Base-by-base conservation (phyloP, 345 rosid species). In the Angophora floribunda region DNA sequence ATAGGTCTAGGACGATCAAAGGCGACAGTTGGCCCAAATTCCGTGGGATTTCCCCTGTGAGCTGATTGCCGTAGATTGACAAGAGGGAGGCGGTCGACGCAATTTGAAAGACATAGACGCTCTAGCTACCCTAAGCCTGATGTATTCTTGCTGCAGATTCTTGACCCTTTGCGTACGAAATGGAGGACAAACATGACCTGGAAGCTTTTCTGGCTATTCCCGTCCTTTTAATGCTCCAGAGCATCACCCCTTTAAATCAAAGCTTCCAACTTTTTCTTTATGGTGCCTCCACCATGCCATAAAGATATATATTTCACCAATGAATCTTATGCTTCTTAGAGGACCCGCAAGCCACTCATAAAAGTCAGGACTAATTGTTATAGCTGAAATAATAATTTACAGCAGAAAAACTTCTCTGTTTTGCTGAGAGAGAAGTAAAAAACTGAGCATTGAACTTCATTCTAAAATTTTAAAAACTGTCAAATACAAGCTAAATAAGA, bases 1-100 rank as follows among this genome's bases (percentile, higher is more conserved):
- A 97, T 87, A 97, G 89, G 89, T 96, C 99, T 21, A 96, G 91
- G 88, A 93, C 95, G 50, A 88, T 41, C 96, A 97, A 86, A 36
- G 90, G 89, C 0, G 99, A 97, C 9, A 61, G 89, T 13, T 79
- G 88, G 61, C 99, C 99, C 78, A 97, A 92, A 86, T 94, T 91
- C 70, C 80, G 88, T 3, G 99, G 99, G 88, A 97, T 88, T 90
- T 95, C 93, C 52, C 99, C 99, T 2, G 96, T 93, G 45, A 97
- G 92, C 89, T 75, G 93, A 91, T 97, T 97, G 91, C 87, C 96
- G 52, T 96, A 97, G 24, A 97, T 89, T 28, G 99, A 97, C 52
- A 97, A 87, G 14, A 95, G 91, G 86, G 92, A 36, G 49, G 44
- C 7, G 47, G 82, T 19, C 82, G 26, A 36, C 45, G 44, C 49